phyloP scores from a whole-genome alignment of 371 early-diverging fungal species.

The Lichtheimia ramosa region DNA sequence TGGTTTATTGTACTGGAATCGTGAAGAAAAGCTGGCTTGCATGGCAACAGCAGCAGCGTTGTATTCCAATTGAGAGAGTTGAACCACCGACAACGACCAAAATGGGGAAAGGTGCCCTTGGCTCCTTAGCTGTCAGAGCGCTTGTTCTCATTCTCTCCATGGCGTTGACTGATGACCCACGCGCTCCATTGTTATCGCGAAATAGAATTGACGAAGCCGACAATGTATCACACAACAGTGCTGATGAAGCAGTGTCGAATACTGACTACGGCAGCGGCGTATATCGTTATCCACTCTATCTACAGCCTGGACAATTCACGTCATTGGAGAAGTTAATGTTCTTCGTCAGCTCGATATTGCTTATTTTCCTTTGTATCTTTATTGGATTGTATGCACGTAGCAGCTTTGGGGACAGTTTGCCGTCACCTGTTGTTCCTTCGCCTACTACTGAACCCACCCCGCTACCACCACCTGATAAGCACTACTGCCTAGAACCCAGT shows the following conservation, averaged over 20 bases:
- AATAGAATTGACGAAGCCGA: slow-evolving; percentile 18
- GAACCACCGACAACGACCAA: too few species aligned
- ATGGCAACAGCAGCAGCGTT: too few species aligned
- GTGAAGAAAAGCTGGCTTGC: too few species aligned
- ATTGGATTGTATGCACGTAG: slow-evolving; percentile 46
- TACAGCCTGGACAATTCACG: slow-evolving; percentile 49
- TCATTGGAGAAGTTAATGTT: slow-evolving; percentile 51
- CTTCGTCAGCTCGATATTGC: slow-evolving; percentile 35
- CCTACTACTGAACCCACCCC: slow-evolving; percentile 13
- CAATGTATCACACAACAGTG: slow-evolving; percentile 10
- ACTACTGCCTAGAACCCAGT: slow-evolving; percentile 49
- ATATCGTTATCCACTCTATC: slow-evolving; percentile 38
- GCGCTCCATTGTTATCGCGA: slow-evolving; percentile 20
- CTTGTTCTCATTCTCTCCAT: not conserved
- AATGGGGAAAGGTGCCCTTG: too few species aligned
- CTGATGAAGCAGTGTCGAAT: slow-evolving; percentile 17
- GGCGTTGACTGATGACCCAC: slow-evolving; percentile 12
- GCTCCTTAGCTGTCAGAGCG: too few species aligned
- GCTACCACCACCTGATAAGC: slow-evolving; percentile 25
- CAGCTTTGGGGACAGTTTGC: slow-evolving; percentile 21
- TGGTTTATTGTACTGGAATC: too few species aligned
- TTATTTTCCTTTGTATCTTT: slow-evolving; percentile 43
- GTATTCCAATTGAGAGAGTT: too few species aligned
- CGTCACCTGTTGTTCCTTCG: slow-evolving; percentile 9
- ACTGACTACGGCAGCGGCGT: slow-evolving; percentile 26